Evolutionary conservation across 371 early-diverging fungal genomes (phyloP).

Genomic region (Phascolomyces articulosus): DNA sequence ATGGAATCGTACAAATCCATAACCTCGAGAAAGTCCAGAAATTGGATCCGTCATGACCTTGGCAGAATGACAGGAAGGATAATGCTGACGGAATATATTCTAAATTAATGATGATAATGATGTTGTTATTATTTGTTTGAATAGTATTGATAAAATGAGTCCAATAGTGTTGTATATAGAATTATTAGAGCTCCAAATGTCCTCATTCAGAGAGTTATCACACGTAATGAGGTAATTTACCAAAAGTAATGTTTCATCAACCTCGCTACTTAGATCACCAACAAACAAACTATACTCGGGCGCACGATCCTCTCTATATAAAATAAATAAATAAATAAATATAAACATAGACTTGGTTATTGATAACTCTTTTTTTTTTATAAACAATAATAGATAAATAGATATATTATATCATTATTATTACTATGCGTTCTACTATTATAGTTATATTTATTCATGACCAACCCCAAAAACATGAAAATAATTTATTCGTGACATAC

Average conservation of each 20-base stretch:
- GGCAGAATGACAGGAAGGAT: slow-evolving; percentile 74
- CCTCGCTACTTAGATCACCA: slow-evolving; percentile 82
- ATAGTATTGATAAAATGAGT: no score
- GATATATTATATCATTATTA: no score
- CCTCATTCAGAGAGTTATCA: no score
- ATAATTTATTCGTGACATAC: slow-evolving; percentile 17
- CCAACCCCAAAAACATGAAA: background rate
- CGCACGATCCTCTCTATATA: slow-evolving; percentile 53
- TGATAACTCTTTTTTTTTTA: no score
- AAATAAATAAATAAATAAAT: background rate
- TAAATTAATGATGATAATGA: slow-evolving; percentile 36
- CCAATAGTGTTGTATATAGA: no score
- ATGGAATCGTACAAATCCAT: slow-evolving; percentile 85
- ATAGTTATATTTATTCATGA: no score
- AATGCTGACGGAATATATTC: slow-evolving; percentile 63
- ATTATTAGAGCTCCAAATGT: no score
- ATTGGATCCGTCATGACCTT: slow-evolving; percentile 83
- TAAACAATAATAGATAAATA: no score
- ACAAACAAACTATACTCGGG: slow-evolving; percentile 88
- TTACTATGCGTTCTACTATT: no score
- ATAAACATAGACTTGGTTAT: no score
- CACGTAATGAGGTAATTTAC: no score
- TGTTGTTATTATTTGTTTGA: background rate
- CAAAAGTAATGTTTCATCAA: slow-evolving; percentile 73
- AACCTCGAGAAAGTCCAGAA: slow-evolving; percentile 76